These are phyloP conservation scores for Afroboletus lepidellus DNA, from an alignment of 1,284 basidiomycete species.

Conservation along the genomic window DNA sequence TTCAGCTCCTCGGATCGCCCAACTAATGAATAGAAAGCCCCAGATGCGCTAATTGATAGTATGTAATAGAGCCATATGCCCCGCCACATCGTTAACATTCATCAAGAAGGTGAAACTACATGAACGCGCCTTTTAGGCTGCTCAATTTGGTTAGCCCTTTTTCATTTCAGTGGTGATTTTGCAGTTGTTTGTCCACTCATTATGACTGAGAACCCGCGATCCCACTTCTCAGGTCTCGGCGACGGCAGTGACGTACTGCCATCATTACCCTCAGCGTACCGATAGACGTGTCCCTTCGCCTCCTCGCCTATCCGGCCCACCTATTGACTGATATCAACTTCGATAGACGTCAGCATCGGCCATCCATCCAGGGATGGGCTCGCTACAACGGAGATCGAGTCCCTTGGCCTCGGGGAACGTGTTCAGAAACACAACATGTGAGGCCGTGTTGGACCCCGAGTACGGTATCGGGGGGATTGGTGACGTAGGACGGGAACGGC, in stretches of 20 bases:
- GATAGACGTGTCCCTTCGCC: constrained; percentile 13
- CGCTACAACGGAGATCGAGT: neutral
- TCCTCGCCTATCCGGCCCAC: constrained; percentile 13
- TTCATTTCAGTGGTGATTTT: no score
- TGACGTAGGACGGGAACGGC: constrained; percentile 12
- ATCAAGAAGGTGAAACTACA: no score
- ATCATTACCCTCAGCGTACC: constrained; percentile 18
- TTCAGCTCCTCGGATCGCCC: no score
- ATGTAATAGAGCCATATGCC: no score
- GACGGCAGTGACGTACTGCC: constrained; percentile 12
- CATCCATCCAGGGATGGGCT: neutral
- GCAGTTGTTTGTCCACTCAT: no score
- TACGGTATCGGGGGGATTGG: neutral
- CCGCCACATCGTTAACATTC: neutral
- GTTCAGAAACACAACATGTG: neutral
- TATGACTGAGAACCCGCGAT: constrained; percentile 15
- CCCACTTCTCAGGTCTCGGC: constrained; percentile 25
- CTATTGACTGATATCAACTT: constrained; percentile 12
- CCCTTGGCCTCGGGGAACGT: neutral
- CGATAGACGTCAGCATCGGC: neutral
- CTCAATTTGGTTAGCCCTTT: no score
- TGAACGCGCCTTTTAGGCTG: no score
- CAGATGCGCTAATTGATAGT: no score
- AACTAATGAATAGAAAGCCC: constrained; percentile 1
- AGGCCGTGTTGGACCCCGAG: neutral